Evolutionary conservation across 768 basidiomycete species (phyloP).

Genomic region (Lanmaoa rubissima): DNA sequence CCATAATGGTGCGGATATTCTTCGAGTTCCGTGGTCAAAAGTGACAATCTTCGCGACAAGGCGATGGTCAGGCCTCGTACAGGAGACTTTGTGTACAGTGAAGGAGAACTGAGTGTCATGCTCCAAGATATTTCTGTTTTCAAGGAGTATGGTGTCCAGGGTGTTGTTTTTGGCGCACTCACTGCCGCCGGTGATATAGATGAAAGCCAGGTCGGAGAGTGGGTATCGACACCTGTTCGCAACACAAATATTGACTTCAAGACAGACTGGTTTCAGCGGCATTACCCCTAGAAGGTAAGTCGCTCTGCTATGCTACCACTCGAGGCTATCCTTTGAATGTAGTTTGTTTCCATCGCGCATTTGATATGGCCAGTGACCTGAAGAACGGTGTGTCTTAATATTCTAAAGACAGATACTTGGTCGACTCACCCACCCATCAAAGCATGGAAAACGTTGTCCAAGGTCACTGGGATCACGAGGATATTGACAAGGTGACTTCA

Average conservation of each 20-base stretch:
- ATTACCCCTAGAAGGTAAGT: constrained; percentile 58
- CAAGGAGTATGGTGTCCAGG: constrained; percentile 54
- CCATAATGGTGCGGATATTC: constrained; percentile 65
- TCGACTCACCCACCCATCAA: not conserved
- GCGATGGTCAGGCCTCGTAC: constrained; percentile 77
- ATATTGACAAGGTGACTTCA: constrained; percentile 69
- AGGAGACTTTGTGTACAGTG: constrained; percentile 77
- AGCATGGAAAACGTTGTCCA: constrained; percentile 44
- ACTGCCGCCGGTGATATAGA: constrained; percentile 58
- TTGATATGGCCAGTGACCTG: constrained; percentile 65
- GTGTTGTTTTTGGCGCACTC: constrained; percentile 68
- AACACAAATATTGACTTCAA: not conserved
- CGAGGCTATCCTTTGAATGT: not conserved
- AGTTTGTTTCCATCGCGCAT: constrained; percentile 81
- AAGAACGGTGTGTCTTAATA: constrained; percentile 43
- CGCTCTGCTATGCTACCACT: not conserved
- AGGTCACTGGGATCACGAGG: constrained; percentile 65
- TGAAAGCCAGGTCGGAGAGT: constrained; percentile 52
- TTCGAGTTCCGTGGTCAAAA: not conserved
- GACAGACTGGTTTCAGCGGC: constrained; percentile 56
- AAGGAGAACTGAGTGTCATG: constrained; percentile 69
- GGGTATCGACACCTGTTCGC: not conserved
- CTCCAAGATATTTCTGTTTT: constrained; percentile 65
- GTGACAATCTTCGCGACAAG: constrained; percentile 35
- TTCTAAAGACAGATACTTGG: not conserved